A percentile compares a stretch with the other conserved stretches of the same genome.
These are phyloP conservation scores for Cytospora piceicola DNA, from an alignment of 2,329 filamentous ascomycete genomes.

Conservation along the genomic window DNA sequence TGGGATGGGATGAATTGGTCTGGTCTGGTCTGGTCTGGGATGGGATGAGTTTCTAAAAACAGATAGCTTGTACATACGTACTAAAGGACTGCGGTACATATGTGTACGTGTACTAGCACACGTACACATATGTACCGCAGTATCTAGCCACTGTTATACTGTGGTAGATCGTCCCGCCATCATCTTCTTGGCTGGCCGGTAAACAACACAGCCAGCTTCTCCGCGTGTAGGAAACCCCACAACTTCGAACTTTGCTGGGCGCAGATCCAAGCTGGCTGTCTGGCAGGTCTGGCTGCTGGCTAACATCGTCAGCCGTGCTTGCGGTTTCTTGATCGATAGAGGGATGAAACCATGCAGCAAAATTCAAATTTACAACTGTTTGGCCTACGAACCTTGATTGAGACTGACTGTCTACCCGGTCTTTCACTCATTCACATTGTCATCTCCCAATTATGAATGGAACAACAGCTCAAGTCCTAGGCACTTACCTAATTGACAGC, in stretches of 20 bases:
- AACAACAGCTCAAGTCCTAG: too few species aligned
- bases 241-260: conserved; percentile 10
- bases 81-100: neutral
- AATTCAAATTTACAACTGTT: too few species aligned
- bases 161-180: conserved; percentile 16
- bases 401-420: conserved; percentile 3
- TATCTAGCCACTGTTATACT: neutral
- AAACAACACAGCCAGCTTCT: conserved; percentile 8
- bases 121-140: conserved; percentile 2
- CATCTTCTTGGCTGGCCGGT: conserved; percentile 5
- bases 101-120: neutral
- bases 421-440: neutral
- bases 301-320: conserved; percentile 14
- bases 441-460: too few species aligned
- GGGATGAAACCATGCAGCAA: neutral
- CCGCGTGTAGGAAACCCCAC: neutral
- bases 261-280: neutral
- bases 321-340: conserved; percentile 1
- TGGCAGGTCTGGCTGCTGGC: too few species aligned
- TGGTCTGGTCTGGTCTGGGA: too few species aligned
- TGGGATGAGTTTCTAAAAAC: conserved; percentile 17
- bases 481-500: too few species aligned
- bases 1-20: neutral
- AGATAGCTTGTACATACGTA: neutral
- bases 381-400: neutral